These are phyloP conservation scores for Orbilia ellipsospora DNA, from an alignment of 2,329 filamentous ascomycete species.

Conservation along the genomic window DNA sequence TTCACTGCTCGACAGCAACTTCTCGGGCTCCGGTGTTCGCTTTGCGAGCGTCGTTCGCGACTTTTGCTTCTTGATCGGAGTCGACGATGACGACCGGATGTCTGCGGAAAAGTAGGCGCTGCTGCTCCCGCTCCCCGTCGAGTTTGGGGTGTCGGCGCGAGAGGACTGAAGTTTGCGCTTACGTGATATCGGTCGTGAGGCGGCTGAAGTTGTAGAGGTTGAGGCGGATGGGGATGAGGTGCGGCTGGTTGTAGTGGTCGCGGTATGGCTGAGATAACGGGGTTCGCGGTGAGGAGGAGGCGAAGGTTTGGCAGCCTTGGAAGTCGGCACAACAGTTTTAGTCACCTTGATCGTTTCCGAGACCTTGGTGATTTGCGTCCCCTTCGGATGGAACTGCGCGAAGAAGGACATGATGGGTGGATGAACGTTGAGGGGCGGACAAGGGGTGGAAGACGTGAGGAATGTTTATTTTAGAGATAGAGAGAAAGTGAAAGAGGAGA, in stretches of 20 bases:
- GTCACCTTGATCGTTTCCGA: conserved; percentile 54
- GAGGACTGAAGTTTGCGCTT: conserved; percentile 50
- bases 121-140: conserved; percentile 27
- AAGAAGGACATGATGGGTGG: conserved; percentile 50
- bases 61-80: conserved; percentile 54
- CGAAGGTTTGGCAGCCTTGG: conserved; percentile 47
- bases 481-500: conserved; percentile 6
- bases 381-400: conserved; percentile 52
- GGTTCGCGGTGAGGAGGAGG: conserved; percentile 48
- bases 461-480: conserved; percentile 17
- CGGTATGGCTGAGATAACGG: conserved; percentile 31
- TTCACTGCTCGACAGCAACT: conserved; percentile 59
- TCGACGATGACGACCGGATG: conserved; percentile 50
- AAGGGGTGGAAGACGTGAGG: conserved; percentile 18
- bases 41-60: conserved; percentile 46
- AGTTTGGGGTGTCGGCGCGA: conserved; percentile 46
- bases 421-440: not conserved
- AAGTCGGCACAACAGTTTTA: conserved; percentile 34
- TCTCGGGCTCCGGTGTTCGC: conserved; percentile 61
- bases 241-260: not conserved
- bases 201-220: conserved; percentile 1
- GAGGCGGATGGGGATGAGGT: not conserved
- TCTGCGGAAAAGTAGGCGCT: conserved; percentile 45
- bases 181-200: conserved; percentile 20
- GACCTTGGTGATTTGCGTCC: conserved; percentile 51